Evolutionary conservation across 2,329 filamentous ascomycete species (phyloP), one percentile per base, ranked within the genome.

Genomic region (Diplodia seriata): DNA sequence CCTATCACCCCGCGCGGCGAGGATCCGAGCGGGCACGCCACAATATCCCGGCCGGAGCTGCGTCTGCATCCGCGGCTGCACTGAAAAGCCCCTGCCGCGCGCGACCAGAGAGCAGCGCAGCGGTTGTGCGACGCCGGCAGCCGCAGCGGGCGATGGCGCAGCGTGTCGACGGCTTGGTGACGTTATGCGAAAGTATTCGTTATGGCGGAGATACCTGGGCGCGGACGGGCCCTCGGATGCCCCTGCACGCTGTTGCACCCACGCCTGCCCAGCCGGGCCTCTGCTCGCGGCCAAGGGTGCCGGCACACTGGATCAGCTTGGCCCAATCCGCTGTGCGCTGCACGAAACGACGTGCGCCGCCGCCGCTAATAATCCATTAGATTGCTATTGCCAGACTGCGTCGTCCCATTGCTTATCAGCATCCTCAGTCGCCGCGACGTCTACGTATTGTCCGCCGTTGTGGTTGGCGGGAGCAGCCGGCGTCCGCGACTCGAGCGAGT

Each of bases 131-230:
- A 62, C 57, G 20, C 12, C 20, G 36, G 36, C 55, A 29, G 55
- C 36, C 55, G n/a, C 55, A 18, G 55, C 23, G 38, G 55, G 40
- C 40, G 47, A 49, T 62, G 57, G 40, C 56, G 26, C 11, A 49
- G 54, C 6, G 49, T 15, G 23, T 43, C 29, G 18, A 11, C 11
- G 54, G 54, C 38, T 33, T 31, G 40, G 59, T 63, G 59, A 63
- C 43, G 59, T 53, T 63, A 63, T 63, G 59, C 36, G 43, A 63
- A 51, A 63, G 59, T 38, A 63, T 63, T 63, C 43, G 59, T 63
- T 63, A 63, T 63, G 59, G 20, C 59, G 47, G 59, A 50, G 43
- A 62, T 62, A 62, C 26, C 26, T 4, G 1, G 38, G 43, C 43
- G 50, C 29, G 43, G 57, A 11, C 31, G 29, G 56, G 12, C 31